A percentile compares a stretch with the other conserved stretches of the same genome.
These are phyloP conservation scores for Boletellus emodensis DNA, from an alignment of 768 basidiomycete genomes.

Conservation along the genomic window DNA sequence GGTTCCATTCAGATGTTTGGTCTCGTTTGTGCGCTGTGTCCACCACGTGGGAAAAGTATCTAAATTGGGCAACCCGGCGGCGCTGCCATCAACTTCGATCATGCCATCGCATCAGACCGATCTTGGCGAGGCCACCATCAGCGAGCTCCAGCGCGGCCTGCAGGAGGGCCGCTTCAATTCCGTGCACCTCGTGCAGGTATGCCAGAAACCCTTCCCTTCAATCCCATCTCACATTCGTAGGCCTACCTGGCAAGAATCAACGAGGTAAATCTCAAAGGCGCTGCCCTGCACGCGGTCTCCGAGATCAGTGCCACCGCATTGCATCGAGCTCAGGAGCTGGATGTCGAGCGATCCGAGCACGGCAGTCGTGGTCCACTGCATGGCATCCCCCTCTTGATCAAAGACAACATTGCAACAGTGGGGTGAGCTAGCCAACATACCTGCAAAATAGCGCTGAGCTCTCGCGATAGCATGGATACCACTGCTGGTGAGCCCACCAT, in stretches of 20 bases:
- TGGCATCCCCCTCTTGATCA: conserved; percentile 57
- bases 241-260: conserved; percentile 65
- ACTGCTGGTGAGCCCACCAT: conserved; percentile 39
- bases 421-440: conserved; percentile 14
- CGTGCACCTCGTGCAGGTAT: conserved; percentile 58
- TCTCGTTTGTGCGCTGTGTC: conserved; percentile 14
- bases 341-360: conserved; percentile 46
- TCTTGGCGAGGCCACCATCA: conserved; percentile 56
- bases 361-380: conserved; percentile 48
- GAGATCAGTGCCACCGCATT: conserved; percentile 56
- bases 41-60: conserved; percentile 9
- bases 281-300: conserved; percentile 49
- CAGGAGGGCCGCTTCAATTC: conserved; percentile 50
- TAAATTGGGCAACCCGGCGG: conserved; percentile 6
- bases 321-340: conserved; percentile 46
- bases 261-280: conserved; percentile 46
- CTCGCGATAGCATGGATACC: conserved; percentile 45
- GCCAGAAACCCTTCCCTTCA: too few relatives aligned
- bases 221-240: conserved; percentile 27
- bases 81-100: neutral
- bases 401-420: conserved; percentile 43
- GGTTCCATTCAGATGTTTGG: conserved; percentile 14
- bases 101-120: conserved; percentile 37
- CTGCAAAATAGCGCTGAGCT: neutral
- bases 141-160: conserved; percentile 52